phyloP scores from a whole-genome alignment of 805 yeast species.

The Phaffomyces opuntiae region DNA sequence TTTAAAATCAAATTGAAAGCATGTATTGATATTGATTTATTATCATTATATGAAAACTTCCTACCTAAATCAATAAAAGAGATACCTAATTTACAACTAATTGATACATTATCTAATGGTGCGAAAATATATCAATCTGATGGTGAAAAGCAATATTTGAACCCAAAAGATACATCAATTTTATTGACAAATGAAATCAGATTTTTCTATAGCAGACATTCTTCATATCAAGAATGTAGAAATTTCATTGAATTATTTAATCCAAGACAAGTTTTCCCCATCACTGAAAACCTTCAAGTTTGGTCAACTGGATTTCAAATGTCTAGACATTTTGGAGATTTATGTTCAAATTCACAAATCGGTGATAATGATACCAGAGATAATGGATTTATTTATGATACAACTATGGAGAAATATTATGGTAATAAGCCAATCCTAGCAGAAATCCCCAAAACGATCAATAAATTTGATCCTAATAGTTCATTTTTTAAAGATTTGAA shows the following conservation, averaged over 20 bases:
- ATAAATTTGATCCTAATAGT: conserved; percentile 6
- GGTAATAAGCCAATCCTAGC: conserved; percentile 1
- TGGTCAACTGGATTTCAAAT: conserved; percentile 36
- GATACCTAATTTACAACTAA: background rate
- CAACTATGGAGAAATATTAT: conserved; percentile 1
- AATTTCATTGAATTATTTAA: conserved; percentile 29
- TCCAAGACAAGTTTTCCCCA: conserved; percentile 38
- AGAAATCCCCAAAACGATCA: background rate
- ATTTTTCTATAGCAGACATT: conserved; percentile 39
- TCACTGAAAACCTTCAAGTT: conserved; percentile 26
- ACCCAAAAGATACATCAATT: conserved; percentile 22
- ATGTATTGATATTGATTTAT: conserved; percentile 28
- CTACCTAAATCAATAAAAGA: conserved; percentile 5
- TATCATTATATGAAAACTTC: conserved; percentile 4
- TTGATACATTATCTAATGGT: conserved; percentile 10
- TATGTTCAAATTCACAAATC: conserved; percentile 16
- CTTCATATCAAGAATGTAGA: conserved; percentile 36
- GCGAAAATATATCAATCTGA: conserved; percentile 19
- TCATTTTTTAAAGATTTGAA: conserved; percentile 1
- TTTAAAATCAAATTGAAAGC: conserved; percentile 28
- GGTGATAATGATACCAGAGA: background rate
- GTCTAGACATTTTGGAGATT: conserved; percentile 33
- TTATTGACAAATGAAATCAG: conserved; percentile 31
- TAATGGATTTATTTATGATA: conserved; percentile 9
- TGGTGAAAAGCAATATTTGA: conserved; percentile 22